These are phyloP conservation scores for Closterium sp. DNA, from an alignment of 139 green algal species.

Conservation along the genomic window DNA sequence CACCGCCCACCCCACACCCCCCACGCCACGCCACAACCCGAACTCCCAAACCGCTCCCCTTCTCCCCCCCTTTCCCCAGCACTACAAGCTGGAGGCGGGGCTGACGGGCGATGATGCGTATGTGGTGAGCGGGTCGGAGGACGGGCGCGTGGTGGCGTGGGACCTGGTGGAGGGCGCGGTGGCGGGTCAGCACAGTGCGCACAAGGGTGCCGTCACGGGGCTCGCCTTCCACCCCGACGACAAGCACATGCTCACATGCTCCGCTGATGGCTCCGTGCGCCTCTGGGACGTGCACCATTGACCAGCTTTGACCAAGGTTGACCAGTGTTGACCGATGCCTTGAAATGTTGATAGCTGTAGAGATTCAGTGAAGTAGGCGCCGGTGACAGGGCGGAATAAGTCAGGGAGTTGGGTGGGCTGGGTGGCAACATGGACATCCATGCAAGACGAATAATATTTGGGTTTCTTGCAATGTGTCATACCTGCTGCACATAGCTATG, in stretches of 20 bases:
- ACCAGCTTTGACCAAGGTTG: background rate
- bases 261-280: background rate
- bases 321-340: background rate
- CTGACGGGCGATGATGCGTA: background rate
- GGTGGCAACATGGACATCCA: no score
- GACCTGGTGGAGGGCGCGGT: background rate
- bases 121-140: background rate
- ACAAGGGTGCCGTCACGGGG: background rate
- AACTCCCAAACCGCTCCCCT: no score
- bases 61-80: no score
- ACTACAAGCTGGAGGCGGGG: conserved; percentile 6
- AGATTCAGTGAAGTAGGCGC: no score
- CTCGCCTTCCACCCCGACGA: background rate
- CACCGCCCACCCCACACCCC: no score
- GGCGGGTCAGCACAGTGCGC: background rate
- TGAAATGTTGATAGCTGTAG: no score
- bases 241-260: background rate
- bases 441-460: no score
- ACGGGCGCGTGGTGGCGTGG: background rate
- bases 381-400: no score
- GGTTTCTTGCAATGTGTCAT: no score
- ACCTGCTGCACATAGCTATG: no score
- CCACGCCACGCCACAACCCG: no score
- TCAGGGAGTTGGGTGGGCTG: no score
- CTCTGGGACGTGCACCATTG: background rate